Percentiles rank a stretch among this genome's conserved stretches.
Evolutionary conservation across 352 stramenopile genomes (phyloP).

Genomic region (Pythium phragmitis): DNA sequence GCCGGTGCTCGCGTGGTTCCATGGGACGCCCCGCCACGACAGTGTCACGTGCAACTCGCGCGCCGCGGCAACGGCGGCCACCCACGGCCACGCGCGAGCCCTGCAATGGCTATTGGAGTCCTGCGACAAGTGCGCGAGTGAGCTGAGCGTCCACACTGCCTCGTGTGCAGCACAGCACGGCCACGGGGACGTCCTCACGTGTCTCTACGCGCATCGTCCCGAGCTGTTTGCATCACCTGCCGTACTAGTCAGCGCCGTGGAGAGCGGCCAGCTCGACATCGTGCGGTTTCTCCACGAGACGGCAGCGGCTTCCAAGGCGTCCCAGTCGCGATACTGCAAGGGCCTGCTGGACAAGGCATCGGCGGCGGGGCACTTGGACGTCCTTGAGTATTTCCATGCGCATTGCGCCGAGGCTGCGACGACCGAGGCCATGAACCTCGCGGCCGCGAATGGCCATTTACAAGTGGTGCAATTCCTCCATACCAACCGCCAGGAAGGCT

Average conservation of each 20-base stretch:
- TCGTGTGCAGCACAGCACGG: not conserved
- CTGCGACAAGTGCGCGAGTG: not conserved
- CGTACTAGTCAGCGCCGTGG: not conserved
- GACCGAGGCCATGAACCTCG: conserved; percentile 28
- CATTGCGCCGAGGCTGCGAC: conserved; percentile 4
- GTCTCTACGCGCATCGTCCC: conserved; percentile 3
- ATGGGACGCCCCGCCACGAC: not conserved
- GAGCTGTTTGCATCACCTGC: conserved; percentile 8
- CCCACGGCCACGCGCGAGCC: conserved; percentile 4
- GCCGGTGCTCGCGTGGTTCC: conserved; percentile 14
- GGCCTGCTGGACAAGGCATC: conserved; percentile 19
- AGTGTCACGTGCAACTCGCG: not conserved
- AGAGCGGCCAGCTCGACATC: conserved; percentile 9
- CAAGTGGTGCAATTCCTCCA: conserved; percentile 22
- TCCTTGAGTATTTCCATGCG: conserved; percentile 20
- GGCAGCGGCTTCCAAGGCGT: not conserved
- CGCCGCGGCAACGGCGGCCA: not conserved
- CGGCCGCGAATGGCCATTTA: conserved; percentile 29
- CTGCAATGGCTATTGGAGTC: conserved; percentile 21
- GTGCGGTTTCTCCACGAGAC: conserved; percentile 21
- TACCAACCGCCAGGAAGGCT: conserved; percentile 14
- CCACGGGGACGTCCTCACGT: conserved; percentile 4
- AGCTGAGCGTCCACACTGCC: not conserved
- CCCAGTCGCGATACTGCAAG: conserved; percentile 9
- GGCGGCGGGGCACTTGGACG: conserved; percentile 7